These are phyloP conservation scores for Dunaliella primolecta DNA, from an alignment of 139 green algal genomes.

Conservation along the genomic window DNA sequence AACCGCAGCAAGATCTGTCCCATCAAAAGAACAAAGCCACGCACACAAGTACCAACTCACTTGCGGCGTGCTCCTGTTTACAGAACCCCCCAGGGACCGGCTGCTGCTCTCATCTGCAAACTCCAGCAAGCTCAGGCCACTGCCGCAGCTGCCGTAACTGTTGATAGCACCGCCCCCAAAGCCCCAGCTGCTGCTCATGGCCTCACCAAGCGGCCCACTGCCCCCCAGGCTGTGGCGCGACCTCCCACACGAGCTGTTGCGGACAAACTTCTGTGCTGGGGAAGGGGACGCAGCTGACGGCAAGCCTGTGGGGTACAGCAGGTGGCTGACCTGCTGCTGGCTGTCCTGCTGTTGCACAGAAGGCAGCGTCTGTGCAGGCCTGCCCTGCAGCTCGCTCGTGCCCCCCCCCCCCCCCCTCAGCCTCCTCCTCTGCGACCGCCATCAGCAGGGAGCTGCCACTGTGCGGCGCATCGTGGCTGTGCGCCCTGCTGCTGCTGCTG, in stretches of 20 bases:
- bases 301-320: too few relatives aligned
- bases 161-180: not conserved
- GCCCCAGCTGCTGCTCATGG: too few relatives aligned
- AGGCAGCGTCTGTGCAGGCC: not conserved
- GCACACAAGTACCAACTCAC: not conserved
- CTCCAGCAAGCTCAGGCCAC: not conserved
- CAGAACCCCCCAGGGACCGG: not conserved
- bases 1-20: too few relatives aligned
- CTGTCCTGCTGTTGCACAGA: too few relatives aligned
- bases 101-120: not conserved
- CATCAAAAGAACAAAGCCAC: not conserved
- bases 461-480: not conserved
- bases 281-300: too few relatives aligned
- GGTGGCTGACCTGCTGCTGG: not conserved
- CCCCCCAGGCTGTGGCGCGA: not conserved
- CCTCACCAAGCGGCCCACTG: too few relatives aligned
- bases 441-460: not conserved
- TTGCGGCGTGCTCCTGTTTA: not conserved
- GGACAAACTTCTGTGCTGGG: not conserved
- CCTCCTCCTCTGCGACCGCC: not conserved
- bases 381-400: not conserved
- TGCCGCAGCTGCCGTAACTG: not conserved
- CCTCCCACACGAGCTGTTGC: not conserved
- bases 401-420: not conserved
- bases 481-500: not conserved